Evolutionary conservation across 495 filamentous ascomycete genomes (phyloP).

Genomic region (Daldinia bambusicola): DNA sequence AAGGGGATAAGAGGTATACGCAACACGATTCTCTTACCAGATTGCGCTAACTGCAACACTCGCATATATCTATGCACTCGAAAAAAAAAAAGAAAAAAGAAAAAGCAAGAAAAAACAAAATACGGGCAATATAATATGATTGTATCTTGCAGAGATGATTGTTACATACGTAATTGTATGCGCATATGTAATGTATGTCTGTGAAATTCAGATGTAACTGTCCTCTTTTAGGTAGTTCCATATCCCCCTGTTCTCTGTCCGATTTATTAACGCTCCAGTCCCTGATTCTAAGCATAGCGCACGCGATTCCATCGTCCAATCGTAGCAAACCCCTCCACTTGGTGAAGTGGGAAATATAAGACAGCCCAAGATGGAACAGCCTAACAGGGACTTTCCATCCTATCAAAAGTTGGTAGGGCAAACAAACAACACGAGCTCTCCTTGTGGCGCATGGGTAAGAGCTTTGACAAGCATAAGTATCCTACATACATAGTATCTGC

Average conservation of each 20-base stretch:
- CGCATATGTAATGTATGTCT: background rate
- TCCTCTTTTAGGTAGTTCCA: conserved; percentile 1
- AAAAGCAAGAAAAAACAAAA: conserved; percentile 21
- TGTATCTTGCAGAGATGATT: conserved; percentile 16
- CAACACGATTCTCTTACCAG: conserved; percentile 18
- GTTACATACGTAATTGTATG: background rate
- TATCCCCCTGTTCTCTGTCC: conserved; percentile 20
- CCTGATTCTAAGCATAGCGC: conserved; percentile 35
- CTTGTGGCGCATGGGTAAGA: conserved; percentile 34
- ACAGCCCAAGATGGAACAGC: conserved; percentile 22
- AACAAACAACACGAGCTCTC: conserved; percentile 38
- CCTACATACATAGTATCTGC: conserved; percentile 27
- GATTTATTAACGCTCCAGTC: conserved; percentile 24
- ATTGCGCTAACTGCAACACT: conserved; percentile 37
- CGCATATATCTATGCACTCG: conserved; percentile 36
- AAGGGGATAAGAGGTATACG: background rate
- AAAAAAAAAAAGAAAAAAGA: conserved; percentile 16
- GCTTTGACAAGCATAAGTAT: conserved; percentile 47
- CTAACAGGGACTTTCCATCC: conserved; percentile 32
- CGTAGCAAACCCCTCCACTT: conserved; percentile 33
- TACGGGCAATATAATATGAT: conserved; percentile 33
- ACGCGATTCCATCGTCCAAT: conserved; percentile 35
- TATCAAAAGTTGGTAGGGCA: conserved; percentile 38
- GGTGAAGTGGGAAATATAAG: conserved; percentile 18
- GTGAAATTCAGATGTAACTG: background rate